phyloP scores from a whole-genome alignment of 164 flowering plant genomes.

The Platanus orientalis region DNA sequence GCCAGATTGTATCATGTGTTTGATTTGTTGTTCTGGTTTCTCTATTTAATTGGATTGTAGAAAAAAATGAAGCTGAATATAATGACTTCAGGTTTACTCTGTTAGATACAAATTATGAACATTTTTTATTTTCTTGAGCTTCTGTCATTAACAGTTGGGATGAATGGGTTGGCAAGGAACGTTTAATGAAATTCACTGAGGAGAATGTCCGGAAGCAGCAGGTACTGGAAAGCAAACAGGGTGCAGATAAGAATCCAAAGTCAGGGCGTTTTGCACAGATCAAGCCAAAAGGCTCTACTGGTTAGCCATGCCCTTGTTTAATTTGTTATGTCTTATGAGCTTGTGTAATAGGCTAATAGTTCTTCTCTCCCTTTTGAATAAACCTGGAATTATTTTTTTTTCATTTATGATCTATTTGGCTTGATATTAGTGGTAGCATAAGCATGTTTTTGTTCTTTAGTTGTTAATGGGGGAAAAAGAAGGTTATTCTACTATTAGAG shows the following conservation, averaged over 20 bases:
- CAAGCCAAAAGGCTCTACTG: slow-evolving; percentile 48
- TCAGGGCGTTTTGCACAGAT: slow-evolving; percentile 45
- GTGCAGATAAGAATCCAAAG: slow-evolving; percentile 41
- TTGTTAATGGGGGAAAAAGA: too few species aligned
- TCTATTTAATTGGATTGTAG: too few species aligned
- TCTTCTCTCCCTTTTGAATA: too few species aligned
- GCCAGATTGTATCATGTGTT: too few species aligned
- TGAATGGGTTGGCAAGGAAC: slow-evolving; percentile 67
- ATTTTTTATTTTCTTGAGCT: slow-evolving; percentile 6
- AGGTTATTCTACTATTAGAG: too few species aligned
- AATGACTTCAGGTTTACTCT: not conserved
- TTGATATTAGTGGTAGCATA: too few species aligned
- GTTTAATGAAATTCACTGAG: slow-evolving; percentile 51
- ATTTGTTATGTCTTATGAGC: not conserved
- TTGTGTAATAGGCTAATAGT: not conserved
- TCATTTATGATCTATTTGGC: too few species aligned
- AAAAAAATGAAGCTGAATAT: not conserved
- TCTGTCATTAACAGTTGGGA: slow-evolving; percentile 58
- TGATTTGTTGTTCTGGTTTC: too few species aligned
- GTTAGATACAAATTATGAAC: not conserved
- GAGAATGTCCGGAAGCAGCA: slow-evolving; percentile 48
- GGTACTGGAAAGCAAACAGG: slow-evolving; percentile 30
- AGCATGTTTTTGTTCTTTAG: too few species aligned
- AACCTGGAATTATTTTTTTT: too few species aligned
- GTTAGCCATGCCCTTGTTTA: slow-evolving; percentile 27